Conservation (phyloP, 1,284 basidiomycete genomes). For the Schizopora paradoxa region DNA sequence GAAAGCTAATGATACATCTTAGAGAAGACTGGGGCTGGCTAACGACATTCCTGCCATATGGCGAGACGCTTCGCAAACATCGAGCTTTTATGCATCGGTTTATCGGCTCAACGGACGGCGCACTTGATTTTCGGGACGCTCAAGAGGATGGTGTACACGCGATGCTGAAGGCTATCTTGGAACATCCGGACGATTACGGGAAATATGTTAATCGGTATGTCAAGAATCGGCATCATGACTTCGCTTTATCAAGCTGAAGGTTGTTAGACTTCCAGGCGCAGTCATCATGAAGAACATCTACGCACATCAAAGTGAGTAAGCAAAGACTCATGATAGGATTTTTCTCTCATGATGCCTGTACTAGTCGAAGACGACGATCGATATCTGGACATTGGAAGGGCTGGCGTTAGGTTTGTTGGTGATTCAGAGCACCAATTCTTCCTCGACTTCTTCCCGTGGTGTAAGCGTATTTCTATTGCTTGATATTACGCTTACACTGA, state of each 20-base stretch:
- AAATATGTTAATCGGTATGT: constrained; percentile 23
- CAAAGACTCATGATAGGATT: too few relatives aligned
- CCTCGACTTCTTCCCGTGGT: neutral
- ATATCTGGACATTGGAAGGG: neutral
- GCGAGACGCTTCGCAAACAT: constrained; percentile 22
- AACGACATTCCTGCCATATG: constrained; percentile 20
- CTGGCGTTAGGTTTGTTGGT: too few relatives aligned
- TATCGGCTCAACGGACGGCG: constrained; percentile 19
- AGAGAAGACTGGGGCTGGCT: constrained; percentile 12
- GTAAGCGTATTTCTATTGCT: neutral
- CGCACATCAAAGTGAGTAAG: too few relatives aligned
- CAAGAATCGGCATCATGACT: too few relatives aligned
- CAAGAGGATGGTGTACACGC: constrained; percentile 21
- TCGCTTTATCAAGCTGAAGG: too few relatives aligned
- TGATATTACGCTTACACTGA: neutral
- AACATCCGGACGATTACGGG: constrained; percentile 21
- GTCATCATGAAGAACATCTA: too few relatives aligned
- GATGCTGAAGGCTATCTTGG: constrained; percentile 21
- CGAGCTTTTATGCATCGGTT: constrained; percentile 23
- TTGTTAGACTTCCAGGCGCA: too few relatives aligned
- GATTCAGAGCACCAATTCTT: too few relatives aligned
- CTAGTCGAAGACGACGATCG: neutral
- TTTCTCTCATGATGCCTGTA: too few relatives aligned
- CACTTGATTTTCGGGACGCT: constrained; percentile 19
- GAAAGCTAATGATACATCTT: neutral